These are phyloP conservation scores for Penicillium sp. DNA, from an alignment of 2,329 filamentous ascomycete species.

Conservation along the genomic window DNA sequence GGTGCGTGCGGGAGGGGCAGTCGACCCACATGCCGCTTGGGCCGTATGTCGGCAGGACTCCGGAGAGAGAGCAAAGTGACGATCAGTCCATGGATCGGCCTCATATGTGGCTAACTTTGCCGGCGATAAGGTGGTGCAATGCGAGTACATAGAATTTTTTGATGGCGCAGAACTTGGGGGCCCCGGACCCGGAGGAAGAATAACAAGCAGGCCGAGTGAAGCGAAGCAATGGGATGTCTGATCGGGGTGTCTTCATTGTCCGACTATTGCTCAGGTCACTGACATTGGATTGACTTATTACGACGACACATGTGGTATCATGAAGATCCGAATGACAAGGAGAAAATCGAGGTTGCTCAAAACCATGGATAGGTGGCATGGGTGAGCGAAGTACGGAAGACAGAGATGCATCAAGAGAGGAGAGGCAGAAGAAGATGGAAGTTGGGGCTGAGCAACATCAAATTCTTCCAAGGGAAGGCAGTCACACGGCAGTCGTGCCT, in stretches of 20 bases:
- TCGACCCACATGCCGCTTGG: conserved; percentile 26
- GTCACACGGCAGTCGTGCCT: neutral
- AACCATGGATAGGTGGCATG: neutral
- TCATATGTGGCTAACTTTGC: neutral
- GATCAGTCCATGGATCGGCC: conserved; percentile 20
- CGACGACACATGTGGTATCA: neutral
- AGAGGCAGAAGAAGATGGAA: neutral
- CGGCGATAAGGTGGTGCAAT: too few relatives aligned
- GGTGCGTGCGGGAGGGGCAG: conserved; percentile 13
- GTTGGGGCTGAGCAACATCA: neutral
- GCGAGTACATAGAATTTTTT: too few relatives aligned
- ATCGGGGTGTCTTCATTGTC: neutral
- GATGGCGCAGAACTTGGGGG: neutral
- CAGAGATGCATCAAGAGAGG: too few relatives aligned
- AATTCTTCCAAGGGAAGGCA: neutral
- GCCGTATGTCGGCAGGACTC: conserved; percentile 21
- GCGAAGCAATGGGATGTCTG: neutral
- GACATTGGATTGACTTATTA: neutral
- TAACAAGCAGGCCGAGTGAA: neutral
- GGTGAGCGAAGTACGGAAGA: neutral
- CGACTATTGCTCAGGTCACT: neutral
- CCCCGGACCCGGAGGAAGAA: neutral
- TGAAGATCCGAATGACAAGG: neutral
- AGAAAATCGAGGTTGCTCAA: neutral
- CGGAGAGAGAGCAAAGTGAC: conserved; percentile 6